These are phyloP conservation scores for Fonsecaea multimorphosa DNA, from an alignment of 2,329 filamentous ascomycete genomes.

Conservation along the genomic window DNA sequence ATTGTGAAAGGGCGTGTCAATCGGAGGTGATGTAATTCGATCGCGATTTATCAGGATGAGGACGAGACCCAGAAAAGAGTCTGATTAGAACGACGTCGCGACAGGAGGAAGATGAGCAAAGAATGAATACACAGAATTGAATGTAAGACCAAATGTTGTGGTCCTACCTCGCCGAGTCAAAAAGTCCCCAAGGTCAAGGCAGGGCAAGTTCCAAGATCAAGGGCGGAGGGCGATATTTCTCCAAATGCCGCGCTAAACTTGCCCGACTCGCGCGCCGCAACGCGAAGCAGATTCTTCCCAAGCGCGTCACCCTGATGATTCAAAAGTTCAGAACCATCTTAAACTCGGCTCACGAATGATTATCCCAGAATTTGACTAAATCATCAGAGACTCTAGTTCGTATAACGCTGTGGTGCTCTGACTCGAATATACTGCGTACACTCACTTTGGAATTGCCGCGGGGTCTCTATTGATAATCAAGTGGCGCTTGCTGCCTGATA, in stretches of 20 bases:
- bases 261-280: not conserved
- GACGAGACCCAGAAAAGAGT: not conserved
- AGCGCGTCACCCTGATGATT: not conserved
- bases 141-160: not conserved
- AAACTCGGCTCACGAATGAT: not conserved
- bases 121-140: not conserved
- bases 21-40: not conserved
- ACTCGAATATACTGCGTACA: not conserved
- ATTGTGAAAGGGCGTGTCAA: not conserved
- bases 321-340: not conserved
- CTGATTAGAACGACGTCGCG: not conserved
- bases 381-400: not conserved
- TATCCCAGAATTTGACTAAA: not conserved
- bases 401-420: not conserved
- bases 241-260: conserved; percentile 3
- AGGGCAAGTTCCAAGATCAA: not conserved
- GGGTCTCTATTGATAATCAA: no score
- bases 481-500: no score
- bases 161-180: conserved; percentile 1
- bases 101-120: not conserved
- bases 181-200: not conserved
- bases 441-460: not conserved
- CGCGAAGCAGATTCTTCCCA: not conserved
- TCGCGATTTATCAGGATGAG: not conserved
- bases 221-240: conserved; percentile 1